Conservation (phyloP, 768 basidiomycete species). For the Rhodotorula sphaerocarpa region DNA sequence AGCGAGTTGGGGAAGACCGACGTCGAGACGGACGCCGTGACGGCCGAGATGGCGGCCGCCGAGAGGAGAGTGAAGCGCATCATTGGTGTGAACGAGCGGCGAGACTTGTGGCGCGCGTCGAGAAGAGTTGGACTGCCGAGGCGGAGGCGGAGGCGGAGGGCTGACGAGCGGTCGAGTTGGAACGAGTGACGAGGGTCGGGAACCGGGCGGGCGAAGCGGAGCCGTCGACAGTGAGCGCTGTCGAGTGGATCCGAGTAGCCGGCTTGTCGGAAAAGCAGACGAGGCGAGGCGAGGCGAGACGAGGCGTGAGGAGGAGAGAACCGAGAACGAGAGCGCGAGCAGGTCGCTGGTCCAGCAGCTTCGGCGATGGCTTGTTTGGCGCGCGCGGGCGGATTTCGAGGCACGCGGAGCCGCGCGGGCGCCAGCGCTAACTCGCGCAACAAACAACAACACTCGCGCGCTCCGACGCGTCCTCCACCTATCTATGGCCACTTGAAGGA, state of each 20-base stretch:
- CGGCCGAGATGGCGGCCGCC: slow-evolving; percentile 17
- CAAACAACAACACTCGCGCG: neutral
- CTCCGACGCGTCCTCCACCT: too few species aligned
- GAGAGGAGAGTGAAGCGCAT: slow-evolving; percentile 28
- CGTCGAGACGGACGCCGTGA: slow-evolving; percentile 26
- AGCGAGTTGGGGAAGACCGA: slow-evolving; percentile 34
- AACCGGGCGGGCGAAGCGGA: neutral
- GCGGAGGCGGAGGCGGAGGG: neutral
- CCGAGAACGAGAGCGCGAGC: neutral
- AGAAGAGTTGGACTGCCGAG: slow-evolving; percentile 23
- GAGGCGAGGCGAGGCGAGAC: too few species aligned
- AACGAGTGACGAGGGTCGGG: neutral
- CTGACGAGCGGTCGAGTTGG: neutral
- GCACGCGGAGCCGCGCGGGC: neutral
- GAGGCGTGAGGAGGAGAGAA: too few species aligned
- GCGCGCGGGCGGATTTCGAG: too few species aligned
- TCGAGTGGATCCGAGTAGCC: neutral
- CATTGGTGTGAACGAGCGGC: slow-evolving; percentile 27
- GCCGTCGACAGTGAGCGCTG: too few species aligned
- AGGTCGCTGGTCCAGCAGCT: too few species aligned
- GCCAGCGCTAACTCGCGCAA: too few species aligned
- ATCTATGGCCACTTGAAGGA: too few species aligned
- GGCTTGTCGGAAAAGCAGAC: neutral
- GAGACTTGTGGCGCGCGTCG: slow-evolving; percentile 16
- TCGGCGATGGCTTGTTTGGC: too few species aligned